Conservation (phyloP, 2,329 filamentous ascomycete species). For the Epichloe festucae region DNA sequence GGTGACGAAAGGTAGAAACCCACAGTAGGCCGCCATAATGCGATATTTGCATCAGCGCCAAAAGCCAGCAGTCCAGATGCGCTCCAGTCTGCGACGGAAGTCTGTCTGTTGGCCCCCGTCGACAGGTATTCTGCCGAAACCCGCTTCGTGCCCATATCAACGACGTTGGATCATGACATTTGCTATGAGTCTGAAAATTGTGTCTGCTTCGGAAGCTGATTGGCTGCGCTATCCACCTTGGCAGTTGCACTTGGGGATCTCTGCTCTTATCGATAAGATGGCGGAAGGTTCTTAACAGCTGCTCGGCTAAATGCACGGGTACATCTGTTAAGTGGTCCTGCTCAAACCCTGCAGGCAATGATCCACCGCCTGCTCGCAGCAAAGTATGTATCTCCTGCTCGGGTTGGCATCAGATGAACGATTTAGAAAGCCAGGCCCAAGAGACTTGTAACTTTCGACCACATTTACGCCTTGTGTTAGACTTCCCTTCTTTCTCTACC, state of each 20-base stretch:
- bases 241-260: not conserved
- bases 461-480: not conserved
- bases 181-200: slow-evolving; percentile 22
- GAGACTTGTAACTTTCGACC: not conserved
- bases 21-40: slow-evolving; percentile 73
- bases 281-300: not conserved
- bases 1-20: slow-evolving; percentile 20
- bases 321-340: not conserved
- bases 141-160: slow-evolving; percentile 16
- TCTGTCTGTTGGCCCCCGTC: slow-evolving; percentile 80
- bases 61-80: slow-evolving; percentile 63
- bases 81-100: slow-evolving; percentile 84
- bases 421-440: not conserved
- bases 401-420: not conserved
- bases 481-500: not conserved
- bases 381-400: not conserved
- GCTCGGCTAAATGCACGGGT: not conserved
- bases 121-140: slow-evolving; percentile 45
- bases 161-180: slow-evolving; percentile 2
- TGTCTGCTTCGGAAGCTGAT: slow-evolving; percentile 21
- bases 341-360: not conserved
- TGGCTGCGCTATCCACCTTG: slow-evolving; percentile 15
- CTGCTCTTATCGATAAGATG: slow-evolving; percentile 2
- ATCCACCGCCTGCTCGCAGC: not conserved
- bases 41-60: slow-evolving; percentile 79